phyloP scores from a whole-genome alignment of 805 yeast species.

The Zygosaccharomyces pseudorouxii region DNA sequence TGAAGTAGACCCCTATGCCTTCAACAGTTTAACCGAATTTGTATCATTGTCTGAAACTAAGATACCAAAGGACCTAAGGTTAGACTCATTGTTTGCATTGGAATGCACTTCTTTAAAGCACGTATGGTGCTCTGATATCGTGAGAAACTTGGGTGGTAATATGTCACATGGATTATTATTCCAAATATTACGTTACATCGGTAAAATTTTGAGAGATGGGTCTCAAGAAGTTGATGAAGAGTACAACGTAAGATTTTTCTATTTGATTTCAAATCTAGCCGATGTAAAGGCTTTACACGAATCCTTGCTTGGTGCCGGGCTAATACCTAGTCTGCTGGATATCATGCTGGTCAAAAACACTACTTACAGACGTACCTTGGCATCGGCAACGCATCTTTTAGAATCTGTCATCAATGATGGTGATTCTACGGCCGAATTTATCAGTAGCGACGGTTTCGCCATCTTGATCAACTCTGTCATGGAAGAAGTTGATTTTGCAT shows the following conservation, averaged over 20 bases:
- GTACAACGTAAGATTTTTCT: slow-evolving; percentile 47
- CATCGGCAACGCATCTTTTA: slow-evolving; percentile 59
- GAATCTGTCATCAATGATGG: slow-evolving; percentile 42
- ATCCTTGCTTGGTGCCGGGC: slow-evolving; percentile 68
- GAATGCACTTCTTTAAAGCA: slow-evolving; percentile 64
- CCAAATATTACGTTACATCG: slow-evolving; percentile 63
- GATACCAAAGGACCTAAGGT: slow-evolving; percentile 50
- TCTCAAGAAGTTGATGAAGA: slow-evolving; percentile 42
- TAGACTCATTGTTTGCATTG: slow-evolving; percentile 60
- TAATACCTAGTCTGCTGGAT: slow-evolving; percentile 59
- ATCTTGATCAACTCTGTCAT: slow-evolving; percentile 55
- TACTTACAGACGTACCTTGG: slow-evolving; percentile 49
- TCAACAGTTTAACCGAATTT: slow-evolving; percentile 65
- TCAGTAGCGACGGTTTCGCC: slow-evolving; percentile 61
- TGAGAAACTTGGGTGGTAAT: slow-evolving; percentile 77
- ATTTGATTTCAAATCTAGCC: slow-evolving; percentile 56
- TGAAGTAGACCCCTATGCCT: slow-evolving; percentile 65
- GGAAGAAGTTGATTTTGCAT: slow-evolving; percentile 60
- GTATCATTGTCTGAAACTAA: slow-evolving; percentile 57
- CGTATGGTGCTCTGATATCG: slow-evolving; percentile 69
- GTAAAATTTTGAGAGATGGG: slow-evolving; percentile 44
- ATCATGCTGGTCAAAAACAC: slow-evolving; percentile 52
- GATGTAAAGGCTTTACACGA: slow-evolving; percentile 51
- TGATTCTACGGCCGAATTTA: slow-evolving; percentile 58
- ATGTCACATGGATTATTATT: slow-evolving; percentile 80